A percentile compares a stretch with the other conserved stretches of the same genome.
These are phyloP conservation scores for Trifolium repens DNA, from an alignment of 306 rosid genomes.

Conservation along the genomic window DNA sequence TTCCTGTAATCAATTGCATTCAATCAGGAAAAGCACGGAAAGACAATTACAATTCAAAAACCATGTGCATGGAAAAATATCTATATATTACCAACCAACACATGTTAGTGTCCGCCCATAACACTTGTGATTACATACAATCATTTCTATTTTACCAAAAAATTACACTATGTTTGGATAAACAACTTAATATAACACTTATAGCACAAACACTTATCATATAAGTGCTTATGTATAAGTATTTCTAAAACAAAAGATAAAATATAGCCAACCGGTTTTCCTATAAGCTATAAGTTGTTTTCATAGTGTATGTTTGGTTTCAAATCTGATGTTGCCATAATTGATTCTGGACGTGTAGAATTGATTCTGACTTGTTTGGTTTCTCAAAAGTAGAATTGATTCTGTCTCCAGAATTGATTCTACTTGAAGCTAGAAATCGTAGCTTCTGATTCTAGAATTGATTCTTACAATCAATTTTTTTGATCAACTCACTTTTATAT, in stretches of 20 bases:
- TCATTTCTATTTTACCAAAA: neutral
- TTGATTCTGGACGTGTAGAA: too few relatives aligned
- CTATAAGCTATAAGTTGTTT: neutral
- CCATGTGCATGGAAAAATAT: constrained; percentile 14
- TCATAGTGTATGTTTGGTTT: too few relatives aligned
- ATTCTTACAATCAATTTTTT: too few relatives aligned
- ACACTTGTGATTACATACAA: neutral
- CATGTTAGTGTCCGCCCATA: neutral
- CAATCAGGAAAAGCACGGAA: constrained; percentile 34
- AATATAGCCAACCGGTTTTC: neutral
- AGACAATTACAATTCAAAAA: neutral
- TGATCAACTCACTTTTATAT: too few relatives aligned
- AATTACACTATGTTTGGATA: neutral
- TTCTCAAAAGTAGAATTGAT: too few relatives aligned
- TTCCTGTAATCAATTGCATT: constrained; percentile 56
- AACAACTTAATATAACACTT: neutral
- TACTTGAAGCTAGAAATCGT: too few relatives aligned
- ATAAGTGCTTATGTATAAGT: neutral
- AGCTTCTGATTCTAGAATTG: too few relatives aligned
- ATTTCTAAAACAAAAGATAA: neutral
- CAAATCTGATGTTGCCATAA: too few relatives aligned
- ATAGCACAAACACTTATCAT: neutral
- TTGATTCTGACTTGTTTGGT: too few relatives aligned
- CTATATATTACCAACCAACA: neutral
- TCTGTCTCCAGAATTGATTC: too few relatives aligned